Evolutionary conservation across 2,329 filamentous ascomycete species (phyloP).

Genomic region (Exophiala dermatitidis): DNA sequence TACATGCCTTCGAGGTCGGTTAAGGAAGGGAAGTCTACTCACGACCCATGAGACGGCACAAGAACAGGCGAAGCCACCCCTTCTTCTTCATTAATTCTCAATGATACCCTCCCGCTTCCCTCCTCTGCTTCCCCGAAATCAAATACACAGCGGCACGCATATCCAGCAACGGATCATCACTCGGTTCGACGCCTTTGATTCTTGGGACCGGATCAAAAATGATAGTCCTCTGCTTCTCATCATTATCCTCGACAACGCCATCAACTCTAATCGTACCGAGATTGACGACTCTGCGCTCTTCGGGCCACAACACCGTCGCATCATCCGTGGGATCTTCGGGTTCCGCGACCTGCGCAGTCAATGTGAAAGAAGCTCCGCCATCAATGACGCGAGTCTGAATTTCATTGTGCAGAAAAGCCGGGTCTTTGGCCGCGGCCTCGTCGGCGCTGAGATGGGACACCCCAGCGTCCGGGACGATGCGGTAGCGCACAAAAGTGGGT

Average conservation of each 20-base stretch:
- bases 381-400: constrained; percentile 33
- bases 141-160: constrained; percentile 51
- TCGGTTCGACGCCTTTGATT: constrained; percentile 47
- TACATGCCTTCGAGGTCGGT: no score
- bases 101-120: constrained; percentile 34
- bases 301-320: constrained; percentile 48
- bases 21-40: no score
- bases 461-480: constrained; percentile 43
- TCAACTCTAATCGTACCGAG: constrained; percentile 46
- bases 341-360: constrained; percentile 46
- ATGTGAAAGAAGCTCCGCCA: constrained; percentile 40
- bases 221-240: constrained; percentile 43
- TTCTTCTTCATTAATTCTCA: no score
- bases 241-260: constrained; percentile 33
- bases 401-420: constrained; percentile 47
- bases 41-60: no score
- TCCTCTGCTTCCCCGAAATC: constrained; percentile 48
- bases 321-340: constrained; percentile 44
- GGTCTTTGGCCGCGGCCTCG: constrained; percentile 34
- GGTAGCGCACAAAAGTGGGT: constrained; percentile 44
- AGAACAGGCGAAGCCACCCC: no score
- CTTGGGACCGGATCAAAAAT: constrained; percentile 55
- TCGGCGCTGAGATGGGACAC: constrained; percentile 36
- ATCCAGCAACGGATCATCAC: constrained; percentile 51
- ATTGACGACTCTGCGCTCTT: constrained; percentile 44